Evolutionary conservation across 805 yeast species (phyloP).

Genomic region (Zygosaccharomyces gambellarensis): DNA sequence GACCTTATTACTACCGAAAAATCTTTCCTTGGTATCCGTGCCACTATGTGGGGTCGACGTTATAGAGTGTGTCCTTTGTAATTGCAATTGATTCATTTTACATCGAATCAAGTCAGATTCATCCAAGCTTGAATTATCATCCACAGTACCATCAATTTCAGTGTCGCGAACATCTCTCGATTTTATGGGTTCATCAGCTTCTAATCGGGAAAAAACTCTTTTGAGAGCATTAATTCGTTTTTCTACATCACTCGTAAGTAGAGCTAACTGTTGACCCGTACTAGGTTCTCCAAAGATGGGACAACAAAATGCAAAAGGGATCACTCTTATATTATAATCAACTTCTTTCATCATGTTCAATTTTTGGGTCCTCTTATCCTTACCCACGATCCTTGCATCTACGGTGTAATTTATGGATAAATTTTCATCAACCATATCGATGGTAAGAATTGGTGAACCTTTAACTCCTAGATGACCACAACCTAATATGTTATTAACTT

Average conservation of each 20-base stretch:
- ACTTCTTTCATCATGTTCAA: slow-evolving; percentile 34
- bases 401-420: slow-evolving; percentile 48
- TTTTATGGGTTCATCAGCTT: slow-evolving; percentile 23
- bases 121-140: slow-evolving; percentile 18
- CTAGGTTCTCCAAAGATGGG: slow-evolving; percentile 20
- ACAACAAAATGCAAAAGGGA: slow-evolving; percentile 38
- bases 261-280: slow-evolving; percentile 22
- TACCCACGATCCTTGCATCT: slow-evolving; percentile 53
- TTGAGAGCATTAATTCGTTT: slow-evolving; percentile 28
- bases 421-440: slow-evolving; percentile 45
- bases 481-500: slow-evolving; percentile 35
- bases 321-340: slow-evolving; percentile 37
- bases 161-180: slow-evolving; percentile 26
- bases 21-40: slow-evolving; percentile 1
- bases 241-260: slow-evolving; percentile 21
- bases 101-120: slow-evolving; percentile 25
- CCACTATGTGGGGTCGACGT: slow-evolving; percentile 2
- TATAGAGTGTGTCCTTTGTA: slow-evolving; percentile 20
- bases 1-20: slow-evolving; percentile 7
- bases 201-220: slow-evolving; percentile 22
- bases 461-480: slow-evolving; percentile 48
- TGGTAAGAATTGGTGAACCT: slow-evolving; percentile 52
- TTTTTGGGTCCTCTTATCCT: slow-evolving; percentile 31
- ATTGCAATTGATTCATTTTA: slow-evolving; percentile 30
- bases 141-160: slow-evolving; percentile 28